Evolutionary conservation across 169 alveolate genomes (phyloP), one percentile per base, ranked within the genome.

Genomic region (Cyclospora cayetanensis): DNA sequence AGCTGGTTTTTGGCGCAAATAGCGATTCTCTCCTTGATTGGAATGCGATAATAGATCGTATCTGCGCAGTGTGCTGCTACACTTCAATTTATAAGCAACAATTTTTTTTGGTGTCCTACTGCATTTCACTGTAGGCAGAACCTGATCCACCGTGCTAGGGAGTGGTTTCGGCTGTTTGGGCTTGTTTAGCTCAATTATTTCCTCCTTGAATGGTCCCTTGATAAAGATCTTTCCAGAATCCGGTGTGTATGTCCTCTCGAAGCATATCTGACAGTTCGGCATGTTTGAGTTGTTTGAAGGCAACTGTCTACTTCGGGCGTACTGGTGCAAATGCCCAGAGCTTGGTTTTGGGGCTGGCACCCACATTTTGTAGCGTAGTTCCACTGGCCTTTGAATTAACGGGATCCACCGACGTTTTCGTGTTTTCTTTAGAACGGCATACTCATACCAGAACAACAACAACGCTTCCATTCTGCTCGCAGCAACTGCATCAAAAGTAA

Each of bases 251-350:
- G 65, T 41, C n/a, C 85, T 42, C 39, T 74, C 85, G 22, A 74
- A 74, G 39, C 85, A 74, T 37, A 74, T 35, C 85, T 74, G 85
- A 15, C 15, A 22, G 22, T 25, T 41, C n/a, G 43, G 41, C 79
- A 3, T 0, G 22, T 0, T 31, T 42, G 20, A 7, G 79, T 22
- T 15, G 25, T 66, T n/a, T n/a, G n/a, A n/a, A n/a, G n/a, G 79
- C 41, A 25, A 9, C 79, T 66, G 35, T 0, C 11, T 55, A 55
- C 70, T n/a, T 7, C 35, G 4, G 29, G 1, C 85, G 29, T 70
- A 87, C 92, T 31, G 92, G 92, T 22, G 92, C 92, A 66, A 87
- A 87, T 1, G 92, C 92, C 92, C 92, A 87, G 11, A 87, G 37
- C 50, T 50, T 50, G 9, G 87, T 68, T 52, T 50, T 42, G 29